Evolutionary conservation across 139 green algal species (phyloP).

Genomic region (Edaphochlamys debaryana): DNA sequence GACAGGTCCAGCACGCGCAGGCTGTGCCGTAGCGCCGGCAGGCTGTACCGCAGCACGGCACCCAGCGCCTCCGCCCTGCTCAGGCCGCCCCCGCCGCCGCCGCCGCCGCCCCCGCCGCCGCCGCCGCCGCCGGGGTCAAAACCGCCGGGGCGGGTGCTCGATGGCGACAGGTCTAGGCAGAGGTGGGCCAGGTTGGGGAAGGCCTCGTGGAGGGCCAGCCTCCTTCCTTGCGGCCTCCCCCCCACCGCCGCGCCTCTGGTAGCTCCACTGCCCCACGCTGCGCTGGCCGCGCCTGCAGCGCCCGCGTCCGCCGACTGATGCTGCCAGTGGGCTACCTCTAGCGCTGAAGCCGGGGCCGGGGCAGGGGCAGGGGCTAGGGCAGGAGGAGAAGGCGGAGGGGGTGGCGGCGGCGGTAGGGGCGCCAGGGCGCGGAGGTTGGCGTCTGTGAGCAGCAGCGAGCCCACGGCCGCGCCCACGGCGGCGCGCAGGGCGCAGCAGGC

Average conservation of each 20-base stretch:
- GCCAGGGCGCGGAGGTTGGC: not conserved
- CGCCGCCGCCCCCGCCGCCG: no score
- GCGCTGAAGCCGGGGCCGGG: no score
- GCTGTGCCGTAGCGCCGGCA: constrained; percentile 12
- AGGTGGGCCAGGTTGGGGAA: constrained; percentile 31
- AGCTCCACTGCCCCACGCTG: no score
- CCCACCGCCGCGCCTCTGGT: no score
- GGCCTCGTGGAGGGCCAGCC: no score
- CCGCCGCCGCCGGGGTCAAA: no score
- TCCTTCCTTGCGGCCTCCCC: no score
- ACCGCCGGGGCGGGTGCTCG: not conserved
- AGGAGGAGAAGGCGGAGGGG: not conserved
- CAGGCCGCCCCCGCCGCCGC: no score
- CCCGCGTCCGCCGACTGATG: not conserved
- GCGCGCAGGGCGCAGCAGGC: constrained; percentile 11
- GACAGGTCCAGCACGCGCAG: constrained; percentile 36
- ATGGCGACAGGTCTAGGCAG: not conserved
- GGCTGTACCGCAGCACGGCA: not conserved
- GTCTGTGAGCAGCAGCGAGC: constrained; percentile 26
- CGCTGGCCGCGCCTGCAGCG: not conserved
- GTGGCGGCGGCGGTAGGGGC: not conserved
- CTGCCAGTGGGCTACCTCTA: no score
- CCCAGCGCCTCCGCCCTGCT: not conserved
- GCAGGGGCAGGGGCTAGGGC: not conserved
- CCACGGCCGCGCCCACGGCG: constrained; percentile 5